These are phyloP conservation scores for Sporothrix curviconia DNA, from an alignment of 2,329 filamentous ascomycete genomes.

Conservation along the genomic window DNA sequence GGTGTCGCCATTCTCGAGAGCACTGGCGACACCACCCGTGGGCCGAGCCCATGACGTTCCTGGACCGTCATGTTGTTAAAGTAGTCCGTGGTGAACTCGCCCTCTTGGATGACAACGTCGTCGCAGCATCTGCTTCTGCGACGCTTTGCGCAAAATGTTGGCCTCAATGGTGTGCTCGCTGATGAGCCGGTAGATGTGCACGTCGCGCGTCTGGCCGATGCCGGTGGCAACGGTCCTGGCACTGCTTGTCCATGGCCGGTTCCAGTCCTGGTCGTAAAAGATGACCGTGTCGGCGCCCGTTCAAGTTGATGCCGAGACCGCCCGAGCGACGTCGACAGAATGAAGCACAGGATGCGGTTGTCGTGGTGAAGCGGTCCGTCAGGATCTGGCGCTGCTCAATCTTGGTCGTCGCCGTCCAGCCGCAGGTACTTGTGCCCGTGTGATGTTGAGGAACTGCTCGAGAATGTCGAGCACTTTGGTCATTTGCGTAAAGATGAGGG, in stretches of 20 bases:
- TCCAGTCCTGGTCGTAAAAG: constrained; percentile 99
- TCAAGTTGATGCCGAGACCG: constrained; percentile 89
- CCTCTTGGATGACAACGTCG: constrained; percentile 96
- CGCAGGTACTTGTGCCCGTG: constrained; percentile 95
- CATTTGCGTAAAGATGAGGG: constrained; percentile 99
- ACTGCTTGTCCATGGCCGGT: constrained; percentile 99
- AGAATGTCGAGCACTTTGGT: constrained; percentile 96
- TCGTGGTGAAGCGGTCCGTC: constrained; percentile 94
- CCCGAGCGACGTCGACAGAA: constrained; percentile 90
- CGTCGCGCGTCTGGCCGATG: constrained; percentile 94
- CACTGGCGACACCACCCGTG: constrained; percentile 10
- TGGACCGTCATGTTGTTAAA: constrained; percentile 71
- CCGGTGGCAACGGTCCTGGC: constrained; percentile 94
- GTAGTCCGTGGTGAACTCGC: constrained; percentile 95
- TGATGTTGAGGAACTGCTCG: constrained; percentile 95
- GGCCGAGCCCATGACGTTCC: constrained; percentile 56
- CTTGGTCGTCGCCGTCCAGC: constrained; percentile 91
- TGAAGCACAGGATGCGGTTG: constrained; percentile 86
- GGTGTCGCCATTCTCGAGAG: constrained; percentile 22
- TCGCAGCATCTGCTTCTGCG: constrained; percentile 97
- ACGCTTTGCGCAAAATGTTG: constrained; percentile 93
- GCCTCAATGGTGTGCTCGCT: constrained; percentile 95
- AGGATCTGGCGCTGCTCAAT: constrained; percentile 92
- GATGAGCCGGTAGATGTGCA: constrained; percentile 93
- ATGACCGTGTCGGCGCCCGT: constrained; percentile 97